Percentiles rank a stretch among this genome's conserved stretches.
These are phyloP conservation scores for Sordariomycetes sp. DNA, from an alignment of 2,329 filamentous ascomycete species.

Conservation along the genomic window DNA sequence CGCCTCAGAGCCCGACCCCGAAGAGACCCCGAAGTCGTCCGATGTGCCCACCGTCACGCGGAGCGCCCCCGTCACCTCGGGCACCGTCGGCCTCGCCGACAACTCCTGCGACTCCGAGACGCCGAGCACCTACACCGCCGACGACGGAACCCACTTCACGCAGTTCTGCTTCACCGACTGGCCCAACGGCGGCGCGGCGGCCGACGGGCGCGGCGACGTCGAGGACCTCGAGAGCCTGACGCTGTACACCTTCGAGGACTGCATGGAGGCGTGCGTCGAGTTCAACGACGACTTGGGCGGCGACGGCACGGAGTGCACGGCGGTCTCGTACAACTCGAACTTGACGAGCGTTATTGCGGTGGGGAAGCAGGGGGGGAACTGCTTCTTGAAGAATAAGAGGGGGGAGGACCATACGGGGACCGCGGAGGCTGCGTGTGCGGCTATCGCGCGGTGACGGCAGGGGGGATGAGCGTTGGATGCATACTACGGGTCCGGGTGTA, in stretches of 20 bases:
- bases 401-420: constrained; percentile 8
- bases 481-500: no score
- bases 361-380: constrained; percentile 9
- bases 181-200: constrained; percentile 1
- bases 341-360: constrained; percentile 8
- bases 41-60: background rate
- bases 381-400: constrained; percentile 11
- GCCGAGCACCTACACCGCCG: constrained; percentile 6
- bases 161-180: constrained; percentile 14
- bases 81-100: constrained; percentile 6
- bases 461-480: no score
- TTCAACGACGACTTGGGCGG: constrained; percentile 6
- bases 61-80: constrained; percentile 6
- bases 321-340: constrained; percentile 11
- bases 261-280: constrained; percentile 10
- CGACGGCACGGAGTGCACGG: constrained; percentile 5
- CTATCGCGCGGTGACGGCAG: background rate
- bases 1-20: background rate
- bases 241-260: constrained; percentile 11
- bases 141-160: constrained; percentile 6
- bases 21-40: background rate
- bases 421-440: constrained; percentile 3
- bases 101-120: constrained; percentile 9
- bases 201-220: constrained; percentile 9
- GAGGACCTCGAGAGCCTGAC: constrained; percentile 6